Evolutionary conservation across 2,329 filamentous ascomycete genomes (phyloP).

Genomic region (Alternaria sp.): DNA sequence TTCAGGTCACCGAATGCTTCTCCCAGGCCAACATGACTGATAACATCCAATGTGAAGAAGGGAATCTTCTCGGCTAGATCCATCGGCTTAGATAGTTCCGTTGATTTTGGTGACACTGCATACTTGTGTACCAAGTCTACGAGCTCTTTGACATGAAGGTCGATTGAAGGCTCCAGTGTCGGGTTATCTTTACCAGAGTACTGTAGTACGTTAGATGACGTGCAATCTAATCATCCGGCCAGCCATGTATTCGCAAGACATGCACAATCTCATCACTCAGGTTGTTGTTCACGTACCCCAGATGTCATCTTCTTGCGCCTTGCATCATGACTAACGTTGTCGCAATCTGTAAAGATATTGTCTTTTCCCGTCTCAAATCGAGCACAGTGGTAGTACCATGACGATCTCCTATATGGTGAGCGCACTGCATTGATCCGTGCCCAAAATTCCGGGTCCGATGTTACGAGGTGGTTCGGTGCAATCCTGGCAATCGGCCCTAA

Average conservation of each 20-base stretch:
- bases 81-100: constrained; percentile 49
- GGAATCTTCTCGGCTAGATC: constrained; percentile 61
- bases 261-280: background rate
- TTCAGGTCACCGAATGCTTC: constrained; percentile 61
- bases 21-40: constrained; percentile 63
- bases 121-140: constrained; percentile 62
- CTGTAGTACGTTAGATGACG: constrained; percentile 34
- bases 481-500: constrained; percentile 56
- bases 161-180: constrained; percentile 60
- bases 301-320: constrained; percentile 60
- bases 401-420: constrained; percentile 53
- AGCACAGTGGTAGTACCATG: constrained; percentile 54
- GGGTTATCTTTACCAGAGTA: constrained; percentile 66
- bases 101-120: constrained; percentile 30
- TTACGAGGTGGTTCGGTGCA: constrained; percentile 61
- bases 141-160: constrained; percentile 58
- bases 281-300: constrained; percentile 49
- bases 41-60: constrained; percentile 64
- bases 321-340: constrained; percentile 59
- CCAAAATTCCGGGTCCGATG: constrained; percentile 59
- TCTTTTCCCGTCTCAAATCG: constrained; percentile 64
- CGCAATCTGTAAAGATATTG: constrained; percentile 62
- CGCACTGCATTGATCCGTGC: constrained; percentile 54
- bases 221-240: background rate
- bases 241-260: background rate